A percentile compares a stretch with the other conserved stretches of the same genome.
These are phyloP conservation scores for Hibiscus trionum DNA, from an alignment of 345 rosid species.

Conservation along the genomic window DNA sequence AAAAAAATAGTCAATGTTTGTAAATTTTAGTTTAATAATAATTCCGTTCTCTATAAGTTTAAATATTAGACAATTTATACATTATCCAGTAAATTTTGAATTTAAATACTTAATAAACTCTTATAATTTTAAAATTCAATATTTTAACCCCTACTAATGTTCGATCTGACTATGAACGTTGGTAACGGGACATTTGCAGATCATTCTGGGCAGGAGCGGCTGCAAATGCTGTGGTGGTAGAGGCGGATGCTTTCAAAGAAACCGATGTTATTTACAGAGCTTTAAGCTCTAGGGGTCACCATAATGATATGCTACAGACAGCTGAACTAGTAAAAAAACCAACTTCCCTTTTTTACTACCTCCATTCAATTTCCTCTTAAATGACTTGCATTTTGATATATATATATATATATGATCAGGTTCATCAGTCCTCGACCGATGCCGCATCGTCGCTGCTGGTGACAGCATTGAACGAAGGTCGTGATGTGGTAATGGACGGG, in stretches of 20 bases:
- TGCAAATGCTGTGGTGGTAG: slow-evolving; percentile 70
- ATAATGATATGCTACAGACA: slow-evolving; percentile 72
- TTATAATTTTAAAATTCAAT: too few relatives aligned
- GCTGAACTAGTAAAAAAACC: slow-evolving; percentile 57
- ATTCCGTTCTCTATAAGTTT: too few relatives aligned
- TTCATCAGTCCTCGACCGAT: slow-evolving; percentile 80
- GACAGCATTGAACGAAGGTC: slow-evolving; percentile 89
- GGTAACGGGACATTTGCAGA: slow-evolving; percentile 28
- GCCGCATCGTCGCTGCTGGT: slow-evolving; percentile 88
- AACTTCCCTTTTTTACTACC: too few relatives aligned
- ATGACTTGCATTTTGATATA: not conserved
- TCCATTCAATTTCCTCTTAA: not conserved
- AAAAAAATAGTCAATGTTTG: too few relatives aligned
- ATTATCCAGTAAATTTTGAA: too few relatives aligned
- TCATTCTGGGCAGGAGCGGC: slow-evolving; percentile 76
- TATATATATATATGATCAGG: slow-evolving; percentile 24
- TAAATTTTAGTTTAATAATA: too few relatives aligned
- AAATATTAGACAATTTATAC: too few relatives aligned
- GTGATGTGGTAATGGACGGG: slow-evolving; percentile 94
- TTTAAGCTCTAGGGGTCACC: slow-evolving; percentile 66
- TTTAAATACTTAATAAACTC: too few relatives aligned
- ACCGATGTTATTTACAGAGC: slow-evolving; percentile 82
- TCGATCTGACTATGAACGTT: too few relatives aligned
- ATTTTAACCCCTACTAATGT: too few relatives aligned
- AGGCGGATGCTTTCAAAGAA: slow-evolving; percentile 96